Evolutionary conservation across 1,284 basidiomycete species (phyloP), one percentile per base, ranked within the genome.

Genomic region (Rhodofomes roseus): DNA sequence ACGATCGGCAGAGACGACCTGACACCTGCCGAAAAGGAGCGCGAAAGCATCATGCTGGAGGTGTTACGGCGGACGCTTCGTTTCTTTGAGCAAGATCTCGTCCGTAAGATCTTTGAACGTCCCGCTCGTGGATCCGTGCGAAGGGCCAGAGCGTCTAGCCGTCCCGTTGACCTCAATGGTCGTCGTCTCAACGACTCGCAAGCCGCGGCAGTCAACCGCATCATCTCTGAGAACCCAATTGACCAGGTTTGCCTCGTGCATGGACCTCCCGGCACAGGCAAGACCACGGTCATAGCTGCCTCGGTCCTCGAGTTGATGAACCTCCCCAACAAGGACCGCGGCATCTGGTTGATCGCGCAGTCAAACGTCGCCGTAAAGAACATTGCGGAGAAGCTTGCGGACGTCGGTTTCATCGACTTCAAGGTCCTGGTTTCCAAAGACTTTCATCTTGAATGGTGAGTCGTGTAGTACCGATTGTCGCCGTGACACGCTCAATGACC

Each of bases 391-490:
- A 82, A 77, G 55, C 70, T 83, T 12, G 56, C 68, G 27, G 71
- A 72, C 16, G 62, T 69, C 40, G 68, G 57, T 0, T 79, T 80
- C 59, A 29, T 52, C 4, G 55, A 73, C 8, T 82, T 78, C 66
- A 79, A 64, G 55, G 58, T 82, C 3, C 59, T 82, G 3, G 77
- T 82, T 1, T 81, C 81, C 0, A 73, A 74, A 39, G 84, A 85
- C n/a, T 87, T 86, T 66, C 73, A 79, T 50, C 71, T 72, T 66
- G 82, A 81, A 60, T 89, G 88, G 88, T 88, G 59, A 59, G 78
- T 68, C 9, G 20, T 16, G 14, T 34, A 31, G 1, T 31, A 20
- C 11, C 5, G 4, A n/a, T 14, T 22, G 27, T 20, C 25, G n/a
- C 22, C n/a, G 31, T 9, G 25, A 2, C 7, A 16, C 12, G 37